Evolutionary conservation across 2,329 filamentous ascomycete species (phyloP).

Genomic region (Penicillium sp.): DNA sequence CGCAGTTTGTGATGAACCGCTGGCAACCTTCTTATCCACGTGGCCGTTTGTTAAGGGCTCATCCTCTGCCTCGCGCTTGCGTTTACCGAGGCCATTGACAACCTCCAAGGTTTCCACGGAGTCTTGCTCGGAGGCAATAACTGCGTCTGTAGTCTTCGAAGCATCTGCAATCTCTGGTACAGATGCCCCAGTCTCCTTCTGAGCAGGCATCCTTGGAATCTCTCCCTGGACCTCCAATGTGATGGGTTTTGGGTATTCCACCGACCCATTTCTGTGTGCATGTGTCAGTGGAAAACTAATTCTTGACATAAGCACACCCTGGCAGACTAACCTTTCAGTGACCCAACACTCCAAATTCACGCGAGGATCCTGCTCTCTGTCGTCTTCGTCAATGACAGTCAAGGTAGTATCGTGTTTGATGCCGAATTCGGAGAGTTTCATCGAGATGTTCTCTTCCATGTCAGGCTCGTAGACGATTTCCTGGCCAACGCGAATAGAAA

Average conservation of each 20-base stretch:
- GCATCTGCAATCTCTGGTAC: constrained; percentile 18
- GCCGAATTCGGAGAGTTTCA: constrained; percentile 71
- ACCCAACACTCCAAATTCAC: constrained; percentile 67
- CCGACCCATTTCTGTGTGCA: constrained; percentile 20
- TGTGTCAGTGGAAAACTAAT: constrained; percentile 6
- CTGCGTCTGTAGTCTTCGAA: constrained; percentile 19
- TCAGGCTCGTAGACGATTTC: constrained; percentile 86
- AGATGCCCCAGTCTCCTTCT: constrained; percentile 29
- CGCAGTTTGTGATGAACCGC: constrained; percentile 37
- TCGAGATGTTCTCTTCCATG: constrained; percentile 75
- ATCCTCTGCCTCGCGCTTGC: constrained; percentile 44
- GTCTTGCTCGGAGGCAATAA: background rate
- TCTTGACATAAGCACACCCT: background rate
- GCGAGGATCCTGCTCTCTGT: constrained; percentile 56
- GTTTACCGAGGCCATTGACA: constrained; percentile 22
- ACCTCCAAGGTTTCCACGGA: too few species aligned
- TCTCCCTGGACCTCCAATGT: constrained; percentile 36
- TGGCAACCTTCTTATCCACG: constrained; percentile 37
- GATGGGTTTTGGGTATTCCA: constrained; percentile 38
- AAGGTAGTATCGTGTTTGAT: constrained; percentile 69
- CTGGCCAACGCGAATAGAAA: constrained; percentile 67
- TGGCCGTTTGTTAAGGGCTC: constrained; percentile 31
- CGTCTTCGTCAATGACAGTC: constrained; percentile 76
- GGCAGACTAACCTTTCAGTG: constrained; percentile 35
- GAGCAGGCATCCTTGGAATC: constrained; percentile 42